Evolutionary conservation across 257 asterid species (phyloP), one percentile per base, ranked within the genome.

Genomic region (Przewalskia tangutica): DNA sequence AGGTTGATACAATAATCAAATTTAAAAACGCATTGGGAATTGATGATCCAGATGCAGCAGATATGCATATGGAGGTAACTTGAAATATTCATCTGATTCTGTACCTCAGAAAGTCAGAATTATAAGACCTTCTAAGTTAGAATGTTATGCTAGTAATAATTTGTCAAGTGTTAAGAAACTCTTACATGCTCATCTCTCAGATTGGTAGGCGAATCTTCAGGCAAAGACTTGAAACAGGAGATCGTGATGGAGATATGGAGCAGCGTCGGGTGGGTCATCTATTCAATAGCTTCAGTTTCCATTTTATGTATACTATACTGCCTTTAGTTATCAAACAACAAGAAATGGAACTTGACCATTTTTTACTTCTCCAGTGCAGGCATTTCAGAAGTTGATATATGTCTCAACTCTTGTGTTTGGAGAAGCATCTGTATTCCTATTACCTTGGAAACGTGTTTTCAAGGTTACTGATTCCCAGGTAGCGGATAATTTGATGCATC

Each of bases 401-500:
- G 95, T 94, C 79, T 96, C 99, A 17, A 92, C 89, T 88, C 97
- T 94, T 77, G 98, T 94, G 38, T 96, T 96, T 90, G 98, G 99
- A 82, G 95, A 92, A 66, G 98, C 99, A 56, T 89, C 98, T 68
- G 90, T 92, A n/a, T 96, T 96, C 88, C 92, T 96, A 84, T 87
- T 96, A 88, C 99, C 99, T 81, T 96, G 99, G 99, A 96, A 96
- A 89, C 98, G 99, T 46, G 91, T 96, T 82, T 94, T 96, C 89
- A 96, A 91, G 90, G 93, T 90, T 83, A 91, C 98, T 36, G 97
- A 94, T 86, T 53, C 99, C 77, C 99, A 96, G 98, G 99, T 94
- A 92, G 81, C 42, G 83, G 63, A 59, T 75, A 54, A 18, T 44
- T 82, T 17, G 63, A 53, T 51, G 58, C 9, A 17, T 81, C 66